Conservation (phyloP, 257 asterid genomes). For the Salvia splendens region DNA sequence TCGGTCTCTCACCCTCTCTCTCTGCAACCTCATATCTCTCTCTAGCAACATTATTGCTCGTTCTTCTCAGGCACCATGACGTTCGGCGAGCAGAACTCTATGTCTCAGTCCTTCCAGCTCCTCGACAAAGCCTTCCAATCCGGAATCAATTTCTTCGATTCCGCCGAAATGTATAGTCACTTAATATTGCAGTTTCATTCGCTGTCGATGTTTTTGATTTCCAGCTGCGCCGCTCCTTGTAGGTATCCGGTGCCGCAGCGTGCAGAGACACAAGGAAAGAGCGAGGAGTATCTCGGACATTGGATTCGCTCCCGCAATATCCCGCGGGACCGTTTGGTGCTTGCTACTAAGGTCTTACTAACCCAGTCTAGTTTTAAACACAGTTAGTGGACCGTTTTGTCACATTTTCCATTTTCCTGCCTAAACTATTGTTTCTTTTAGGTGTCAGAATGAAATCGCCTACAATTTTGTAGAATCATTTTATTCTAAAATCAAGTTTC, state of each 20-base stretch:
- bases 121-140: slow-evolving; percentile 75
- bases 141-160: slow-evolving; percentile 84
- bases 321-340: slow-evolving; percentile 60
- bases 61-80: slow-evolving; percentile 69
- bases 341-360: slow-evolving; percentile 75
- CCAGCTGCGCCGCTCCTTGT: not conserved
- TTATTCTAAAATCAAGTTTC: not conserved
- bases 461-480: not conserved
- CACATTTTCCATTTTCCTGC: not conserved
- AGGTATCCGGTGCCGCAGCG: slow-evolving; percentile 97
- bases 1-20: slow-evolving; percentile 2
- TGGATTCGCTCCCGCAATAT: slow-evolving; percentile 54
- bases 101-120: slow-evolving; percentile 59
- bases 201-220: not conserved
- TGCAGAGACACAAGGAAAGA: slow-evolving; percentile 77
- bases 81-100: slow-evolving; percentile 77
- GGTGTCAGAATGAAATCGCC: not conserved
- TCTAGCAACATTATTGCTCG: not conserved
- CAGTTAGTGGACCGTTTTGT: not conserved
- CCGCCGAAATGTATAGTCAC: slow-evolving; percentile 71
- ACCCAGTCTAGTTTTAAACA: not conserved
- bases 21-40: not conserved
- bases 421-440: not conserved
- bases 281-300: slow-evolving; percentile 75
- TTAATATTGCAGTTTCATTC: not conserved